Evolutionary conservation across 306 rosid species (phyloP).

Genomic region (Ormosia semicastrata): DNA sequence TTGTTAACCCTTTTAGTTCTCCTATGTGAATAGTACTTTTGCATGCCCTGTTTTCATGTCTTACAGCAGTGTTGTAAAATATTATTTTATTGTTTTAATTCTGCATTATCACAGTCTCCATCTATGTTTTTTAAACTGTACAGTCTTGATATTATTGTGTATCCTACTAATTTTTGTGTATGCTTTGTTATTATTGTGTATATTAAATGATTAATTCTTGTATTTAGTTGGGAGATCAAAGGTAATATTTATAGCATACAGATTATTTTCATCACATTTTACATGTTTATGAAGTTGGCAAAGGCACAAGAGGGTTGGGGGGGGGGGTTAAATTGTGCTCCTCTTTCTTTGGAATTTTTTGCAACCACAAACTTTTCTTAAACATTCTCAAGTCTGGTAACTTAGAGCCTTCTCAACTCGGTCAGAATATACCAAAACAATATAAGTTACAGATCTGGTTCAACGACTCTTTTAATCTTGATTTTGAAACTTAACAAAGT

Average conservation of each 20-base stretch:
- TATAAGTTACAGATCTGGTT: too few relatives aligned
- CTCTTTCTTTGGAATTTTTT: too few relatives aligned
- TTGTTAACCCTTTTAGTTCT: background rate
- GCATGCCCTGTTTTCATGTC: background rate
- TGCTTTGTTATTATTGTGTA: background rate
- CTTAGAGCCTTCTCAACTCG: too few relatives aligned
- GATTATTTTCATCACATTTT: background rate
- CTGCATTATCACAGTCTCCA: background rate
- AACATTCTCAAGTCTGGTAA: too few relatives aligned
- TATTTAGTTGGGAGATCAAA: background rate
- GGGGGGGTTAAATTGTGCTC: too few relatives aligned
- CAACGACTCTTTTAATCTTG: too few relatives aligned
- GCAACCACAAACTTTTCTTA: too few relatives aligned
- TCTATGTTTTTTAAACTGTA: background rate
- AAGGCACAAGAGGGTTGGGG: too few relatives aligned
- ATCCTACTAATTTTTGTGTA: background rate
- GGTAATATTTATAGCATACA: background rate
- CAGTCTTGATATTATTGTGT: background rate
- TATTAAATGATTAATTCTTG: background rate
- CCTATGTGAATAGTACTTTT: background rate
- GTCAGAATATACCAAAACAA: too few relatives aligned
- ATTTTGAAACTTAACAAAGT: too few relatives aligned
- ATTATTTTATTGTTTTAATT: background rate
- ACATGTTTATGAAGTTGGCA: background rate
- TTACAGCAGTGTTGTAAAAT: constrained; percentile 4